Base-by-base conservation (phyloP, 2,329 filamentous ascomycete species). In the Xylaria sp. region DNA sequence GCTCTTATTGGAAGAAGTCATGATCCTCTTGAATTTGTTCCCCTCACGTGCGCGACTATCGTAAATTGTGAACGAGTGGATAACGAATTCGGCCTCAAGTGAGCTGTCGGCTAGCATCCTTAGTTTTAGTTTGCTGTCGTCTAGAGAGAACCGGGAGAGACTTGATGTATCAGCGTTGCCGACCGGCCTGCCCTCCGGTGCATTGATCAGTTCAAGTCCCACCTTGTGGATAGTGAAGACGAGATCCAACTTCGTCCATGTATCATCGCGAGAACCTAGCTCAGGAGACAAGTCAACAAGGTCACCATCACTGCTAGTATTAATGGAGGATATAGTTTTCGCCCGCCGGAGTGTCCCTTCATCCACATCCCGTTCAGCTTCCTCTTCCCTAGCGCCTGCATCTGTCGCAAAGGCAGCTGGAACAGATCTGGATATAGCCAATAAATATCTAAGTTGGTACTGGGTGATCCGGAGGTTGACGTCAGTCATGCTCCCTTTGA, bases 1-100 rank as follows among this genome's bases (percentile, higher is more conserved):
- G 59, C 94, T 90, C 70, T 93, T 94, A 77, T 97, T 98, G 72
- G 94, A 93, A 58, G 96, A 89, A 1, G 94, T 94, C 95, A 99
- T 98, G 78, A 99, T 97, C 76, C 94, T 96, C 53, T 93, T 88
- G 83, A 96, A 99, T 74, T 96, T 97, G 80, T 97, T 99, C 4
- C 90, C 91, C 70, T 96, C 94, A 57, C 87, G 86, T 4, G 88
- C 89, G n/a, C 96, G 89, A 66, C 91, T 97, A 75, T 99, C 95
- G 59, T 92, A 87, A 67, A 98, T 97, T 0, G 93, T 97, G 75
- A 99, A 97, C 0, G 94, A 95, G 63, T 95, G 90, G 15, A 99
- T 93, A 37, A 97, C 84, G 6, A 99, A 85, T 74, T 99, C 96
- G 2, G 94, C 93, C 75, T 99, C 95, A 42, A 99, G 78, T 0